Base-by-base conservation (phyloP, 345 rosid genomes). In the Gossypium herbaceum region DNA sequence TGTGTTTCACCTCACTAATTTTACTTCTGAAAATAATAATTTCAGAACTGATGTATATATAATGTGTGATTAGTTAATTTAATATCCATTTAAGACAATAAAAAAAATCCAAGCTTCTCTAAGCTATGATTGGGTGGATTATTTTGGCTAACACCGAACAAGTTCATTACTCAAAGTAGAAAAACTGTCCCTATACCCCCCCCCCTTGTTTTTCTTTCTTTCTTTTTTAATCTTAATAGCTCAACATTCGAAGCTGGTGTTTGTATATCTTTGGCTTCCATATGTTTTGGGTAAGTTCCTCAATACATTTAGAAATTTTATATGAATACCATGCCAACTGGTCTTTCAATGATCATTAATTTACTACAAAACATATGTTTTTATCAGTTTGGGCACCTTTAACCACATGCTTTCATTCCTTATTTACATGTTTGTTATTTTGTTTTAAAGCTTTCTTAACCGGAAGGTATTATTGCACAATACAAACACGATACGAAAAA, bases 341-440 rank as follows among this genome's bases (percentile, higher is more conserved):
- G 48, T 20, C 44, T 73, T 44, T 9, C 13, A 39, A 73, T 25
- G 48, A 57, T 39, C 7, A 9, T 47, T 47, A 60, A 25, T 45
- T 59, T 61, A 73, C 9, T 58, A 59, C 57, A 44, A 60, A 73
- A 73, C 76, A 47, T 47, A 45, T 43, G 41, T 13, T 25, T 20
- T 54, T 41, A 72, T 51, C 67, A 58, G 7, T 58, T 72, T 15
- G 43, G 75, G 75, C 19, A 60, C 25, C 68, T 60, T 56, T 45
- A 73, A 27, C 59, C 77, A 74, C 77, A 74, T 74, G 77, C 71
- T 63, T 62, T 24, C 60, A 27, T 61, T 74, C 71, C 71, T 74
- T 74, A 74, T 29, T 74, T 74, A 48, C 76, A 61, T 61, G 70
- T 25, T 29, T 12, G 48, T 70, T 12, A n/a, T 3, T 74, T 74